Evolutionary conservation across 176 grass and related monocot genomes (phyloP), one percentile per base, ranked within the genome.

Genomic region (Microstegium vimineum): DNA sequence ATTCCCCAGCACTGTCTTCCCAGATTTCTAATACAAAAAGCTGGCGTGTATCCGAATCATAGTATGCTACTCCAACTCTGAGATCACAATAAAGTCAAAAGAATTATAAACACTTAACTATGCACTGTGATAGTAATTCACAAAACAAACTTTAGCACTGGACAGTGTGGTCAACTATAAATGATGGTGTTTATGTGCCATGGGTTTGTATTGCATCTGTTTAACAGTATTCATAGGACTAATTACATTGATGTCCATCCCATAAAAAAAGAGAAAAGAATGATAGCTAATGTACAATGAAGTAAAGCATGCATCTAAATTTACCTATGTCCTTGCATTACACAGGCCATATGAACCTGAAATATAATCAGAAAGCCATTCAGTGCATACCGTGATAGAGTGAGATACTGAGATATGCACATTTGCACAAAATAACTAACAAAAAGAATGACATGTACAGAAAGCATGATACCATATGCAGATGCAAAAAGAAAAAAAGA

Each of bases 261-360:
- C 1, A 45, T 74, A 37, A 82, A 70, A 73, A 57, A 54, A 2
- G 18, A 22, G 12, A 69, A 27, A 36, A n/a, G 31, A 28, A 52
- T 15, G 31, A 57, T n/a, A 76, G 16, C 20, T 27, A 75, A 72
- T 41, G 13, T 8, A 64, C 11, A 67, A 73, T n/a, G 27, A 82
- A 66, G 3, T 30, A 59, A 73, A 64, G 22, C 82, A 79, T 66
- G 47, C 20, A 77, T 85, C 65, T 30, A 72, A 46, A 56, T 61
- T 91, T 91, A 98, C 95, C 95, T 89, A 75, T 71, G 87, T 28
- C 95, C 90, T 83, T 98, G 92, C 90, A 93, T 89, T 82, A 98
- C 87, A 87, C 95, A 98, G 54, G 95, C 92, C 95, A 98, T 98
- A 72, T 93, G 90, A 18, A 98, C 95, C 95, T 98, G 87, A 87